Base-by-base conservation (phyloP, 2,329 filamentous ascomycete species). In the Cladophialophora carrionii region DNA sequence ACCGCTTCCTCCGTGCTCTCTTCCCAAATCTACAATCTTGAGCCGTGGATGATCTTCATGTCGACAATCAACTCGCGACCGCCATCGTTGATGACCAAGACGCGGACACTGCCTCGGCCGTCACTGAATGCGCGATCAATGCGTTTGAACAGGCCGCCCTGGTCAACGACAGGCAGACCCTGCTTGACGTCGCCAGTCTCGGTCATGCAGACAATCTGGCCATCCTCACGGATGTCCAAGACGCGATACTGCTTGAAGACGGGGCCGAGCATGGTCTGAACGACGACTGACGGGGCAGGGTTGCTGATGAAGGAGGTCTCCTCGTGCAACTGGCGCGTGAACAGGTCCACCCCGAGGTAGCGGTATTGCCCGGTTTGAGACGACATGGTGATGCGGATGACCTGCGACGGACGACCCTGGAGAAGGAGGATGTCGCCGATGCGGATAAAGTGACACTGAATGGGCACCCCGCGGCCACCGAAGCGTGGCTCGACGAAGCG, bases 241-340 rank as follows among this genome's bases (percentile, higher is more conserved):
- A 99, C 94, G 77, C 95, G 93, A 90, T 99, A 99, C 87, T 98
- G 95, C 92, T 98, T 98, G 92, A 98, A 97, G 84, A 98, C 88
- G 71, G 95, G 95, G 75, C 94, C 95, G 73, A 96, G 90, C 92
- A 99, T 98, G 84, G 94, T 98, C 90, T 99, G 95, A 76, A 99
- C 94, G 71, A 98, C 88, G 68, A 99, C 95, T 74, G 91, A 96
- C 74, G 94, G 94, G 72, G 90, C 91, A 71, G 95, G 95, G 90
- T 96, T 96, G 82, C 91, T 93, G 83, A 98, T 88, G 84, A 96
- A 97, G 75, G 90, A 94, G 64, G 92, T 96, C 89, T 99, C 95
- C 85, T 99, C 95, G 78, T 98, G 92, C 72, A 99, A 88, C 85
- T 98, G 92, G 87, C 96, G 96, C 86, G 93, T 97, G 91, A 99